Evolutionary conservation across 2,329 filamentous ascomycete species (phyloP), one percentile per base, ranked within the genome.

Genomic region (Magnaporthiopsis incrustans): DNA sequence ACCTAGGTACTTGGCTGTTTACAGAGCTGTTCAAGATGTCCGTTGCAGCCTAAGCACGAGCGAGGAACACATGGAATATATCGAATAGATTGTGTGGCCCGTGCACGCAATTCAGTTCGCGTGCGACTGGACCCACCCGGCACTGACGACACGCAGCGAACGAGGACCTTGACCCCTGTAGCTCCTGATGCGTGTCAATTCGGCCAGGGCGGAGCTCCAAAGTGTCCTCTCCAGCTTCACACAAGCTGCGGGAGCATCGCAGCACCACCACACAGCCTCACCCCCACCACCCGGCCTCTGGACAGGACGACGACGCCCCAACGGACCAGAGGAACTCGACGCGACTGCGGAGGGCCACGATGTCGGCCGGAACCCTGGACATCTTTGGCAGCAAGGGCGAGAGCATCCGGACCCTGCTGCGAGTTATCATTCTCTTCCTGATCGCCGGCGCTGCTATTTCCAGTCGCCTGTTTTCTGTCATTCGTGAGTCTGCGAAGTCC

Each of bases 381-480:
- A 76, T 81, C 72, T 82, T 95, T 75, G 84, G 91, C 76, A 89
- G 87, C 75, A 90, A 89, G 71, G 88, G 88, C 73, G 85, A 88
- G 77, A 97, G 88, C 77, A 91, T 91, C 67, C 88, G 93, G 76
- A 89, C 91, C 69, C 79, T 98, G 72, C 82, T 99, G 69, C 88
- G 93, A 74, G 87, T 97, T 71, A 84, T 96, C 73, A 99, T 99
- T 79, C 87, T 99, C 71, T 84, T 83, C 73, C 86, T 94, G 73
- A 97, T 99, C 77, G 95, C 95, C 69, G 92, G 86, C 65, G 93
- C 95, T 67, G 92, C 94, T 70, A 86, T 98, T 74, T 87, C 93
- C 70, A 97, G 93, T 78, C 91, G 95, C 78, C 83, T 99, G 70
- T 99, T 99, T 84, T 97, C 92, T 73, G 95, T 99, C 70, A 98